A percentile compares a stretch with the other conserved stretches of the same genome.
Conservation (phyloP, 345 rosid species). For the Microthlaspi erraticum region DNA sequence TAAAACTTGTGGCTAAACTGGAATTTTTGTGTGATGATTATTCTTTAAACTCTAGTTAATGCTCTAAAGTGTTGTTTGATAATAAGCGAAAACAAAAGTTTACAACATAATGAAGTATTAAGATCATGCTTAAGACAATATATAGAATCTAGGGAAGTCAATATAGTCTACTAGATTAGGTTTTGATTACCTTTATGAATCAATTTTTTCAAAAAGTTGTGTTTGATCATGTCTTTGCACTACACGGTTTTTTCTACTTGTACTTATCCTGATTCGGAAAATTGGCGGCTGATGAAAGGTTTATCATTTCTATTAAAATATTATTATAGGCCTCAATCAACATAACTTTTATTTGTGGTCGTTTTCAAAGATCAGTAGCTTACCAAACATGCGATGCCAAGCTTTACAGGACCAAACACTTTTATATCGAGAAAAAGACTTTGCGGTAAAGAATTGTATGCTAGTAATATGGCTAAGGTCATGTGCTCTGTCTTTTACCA, state of each 20-base stretch:
- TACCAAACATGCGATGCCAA: constrained; percentile 43
- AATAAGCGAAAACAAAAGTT: background rate
- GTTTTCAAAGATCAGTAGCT: constrained; percentile 32
- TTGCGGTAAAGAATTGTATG: constrained; percentile 36
- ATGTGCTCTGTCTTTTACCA: constrained; percentile 25
- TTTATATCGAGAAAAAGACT: constrained; percentile 33
- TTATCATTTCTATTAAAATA: background rate
- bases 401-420: constrained; percentile 24
- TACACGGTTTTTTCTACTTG: constrained; percentile 21
- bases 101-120: background rate
- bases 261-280: constrained; percentile 35
- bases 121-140: constrained; percentile 4
- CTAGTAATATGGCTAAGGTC: constrained; percentile 21
- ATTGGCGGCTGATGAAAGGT: constrained; percentile 33
- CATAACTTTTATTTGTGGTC: constrained; percentile 6
- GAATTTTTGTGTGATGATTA: too few relatives aligned
- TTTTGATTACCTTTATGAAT: background rate
- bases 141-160: constrained; percentile 15
- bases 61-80: background rate
- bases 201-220: constrained; percentile 4
- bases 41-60: too few relatives aligned
- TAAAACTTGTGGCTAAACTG: too few relatives aligned
- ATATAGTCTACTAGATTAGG: constrained; percentile 20
- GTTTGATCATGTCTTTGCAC: constrained; percentile 9
- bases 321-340: background rate